Percentiles rank a stretch among this genome's conserved stretches.
phyloP scores from a whole-genome alignment of 163 green algal species.

The Trebouxia gelatinosa region DNA sequence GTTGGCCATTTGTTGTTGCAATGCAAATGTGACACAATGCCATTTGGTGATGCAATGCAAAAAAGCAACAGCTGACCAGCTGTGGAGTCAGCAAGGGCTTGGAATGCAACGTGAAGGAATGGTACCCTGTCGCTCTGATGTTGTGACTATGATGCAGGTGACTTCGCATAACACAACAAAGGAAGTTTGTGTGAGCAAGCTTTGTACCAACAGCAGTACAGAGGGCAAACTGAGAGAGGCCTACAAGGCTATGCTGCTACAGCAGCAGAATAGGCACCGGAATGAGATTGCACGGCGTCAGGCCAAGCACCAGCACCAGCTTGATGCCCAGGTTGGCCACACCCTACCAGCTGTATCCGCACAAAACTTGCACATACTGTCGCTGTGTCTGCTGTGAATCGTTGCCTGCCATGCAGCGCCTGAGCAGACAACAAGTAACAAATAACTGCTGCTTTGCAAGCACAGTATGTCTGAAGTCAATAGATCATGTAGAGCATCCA shows the following conservation, averaged over 20 bases:
- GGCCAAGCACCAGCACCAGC: constrained; percentile 21
- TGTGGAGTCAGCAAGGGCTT: too few relatives aligned
- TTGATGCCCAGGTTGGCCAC: constrained; percentile 6
- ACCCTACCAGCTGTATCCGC: not conserved
- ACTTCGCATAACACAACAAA: too few relatives aligned
- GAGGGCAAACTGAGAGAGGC: constrained; percentile 24
- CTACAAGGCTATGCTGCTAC: constrained; percentile 24
- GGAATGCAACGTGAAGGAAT: too few relatives aligned
- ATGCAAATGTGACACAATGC: too few relatives aligned
- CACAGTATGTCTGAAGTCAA: not conserved
- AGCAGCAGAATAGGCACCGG: constrained; percentile 12
- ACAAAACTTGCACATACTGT: not conserved
- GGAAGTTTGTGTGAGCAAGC: too few relatives aligned
- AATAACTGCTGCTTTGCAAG: not conserved
- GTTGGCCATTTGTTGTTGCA: too few relatives aligned
- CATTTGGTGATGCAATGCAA: too few relatives aligned
- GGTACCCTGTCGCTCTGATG: too few relatives aligned
- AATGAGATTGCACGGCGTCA: not conserved
- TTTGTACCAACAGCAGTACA: too few relatives aligned
- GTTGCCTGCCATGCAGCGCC: not conserved
- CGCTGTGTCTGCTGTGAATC: not conserved
- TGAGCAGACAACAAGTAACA: not conserved
- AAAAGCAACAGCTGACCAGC: too few relatives aligned
- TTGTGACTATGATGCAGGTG: too few relatives aligned
- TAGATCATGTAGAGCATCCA: not conserved